Evolutionary conservation across 2,329 filamentous ascomycete species (phyloP).

Genomic region (Hypoxylon sp.): DNA sequence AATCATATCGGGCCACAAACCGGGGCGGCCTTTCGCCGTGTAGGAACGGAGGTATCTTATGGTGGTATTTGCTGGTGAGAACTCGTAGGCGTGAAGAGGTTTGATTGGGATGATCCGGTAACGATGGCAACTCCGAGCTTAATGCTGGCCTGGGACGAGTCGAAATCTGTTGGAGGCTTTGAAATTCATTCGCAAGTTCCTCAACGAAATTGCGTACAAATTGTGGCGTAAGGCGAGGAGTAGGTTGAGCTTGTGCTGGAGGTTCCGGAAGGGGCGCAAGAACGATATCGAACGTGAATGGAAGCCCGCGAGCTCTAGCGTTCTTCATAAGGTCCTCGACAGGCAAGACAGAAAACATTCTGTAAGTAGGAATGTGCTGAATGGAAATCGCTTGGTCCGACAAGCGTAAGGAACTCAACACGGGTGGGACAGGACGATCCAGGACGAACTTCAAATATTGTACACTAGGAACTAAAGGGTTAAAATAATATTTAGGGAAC

Average conservation of each 20-base stretch:
- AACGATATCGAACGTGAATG: constrained; percentile 31
- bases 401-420: constrained; percentile 23
- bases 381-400: constrained; percentile 13
- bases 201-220: constrained; percentile 9
- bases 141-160: not conserved
- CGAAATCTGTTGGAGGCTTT: constrained; percentile 14
- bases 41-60: constrained; percentile 28
- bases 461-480: too few species aligned
- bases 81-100: constrained; percentile 27
- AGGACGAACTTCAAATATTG: constrained; percentile 19
- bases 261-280: constrained; percentile 8
- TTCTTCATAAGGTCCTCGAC: constrained; percentile 26
- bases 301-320: constrained; percentile 10
- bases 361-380: not conserved
- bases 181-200: constrained; percentile 15
- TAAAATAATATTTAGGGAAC: not conserved
- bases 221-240: not conserved
- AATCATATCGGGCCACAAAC: constrained; percentile 35
- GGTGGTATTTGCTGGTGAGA: constrained; percentile 21
- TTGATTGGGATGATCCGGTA: not conserved
- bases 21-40: constrained; percentile 21
- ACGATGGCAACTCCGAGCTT: not conserved
- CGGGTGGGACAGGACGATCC: constrained; percentile 20
- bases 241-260: not conserved
- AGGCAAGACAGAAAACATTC: constrained; percentile 22